Conservation (phyloP, 1,139 yeast species). For the Citeromyces siamensis region DNA sequence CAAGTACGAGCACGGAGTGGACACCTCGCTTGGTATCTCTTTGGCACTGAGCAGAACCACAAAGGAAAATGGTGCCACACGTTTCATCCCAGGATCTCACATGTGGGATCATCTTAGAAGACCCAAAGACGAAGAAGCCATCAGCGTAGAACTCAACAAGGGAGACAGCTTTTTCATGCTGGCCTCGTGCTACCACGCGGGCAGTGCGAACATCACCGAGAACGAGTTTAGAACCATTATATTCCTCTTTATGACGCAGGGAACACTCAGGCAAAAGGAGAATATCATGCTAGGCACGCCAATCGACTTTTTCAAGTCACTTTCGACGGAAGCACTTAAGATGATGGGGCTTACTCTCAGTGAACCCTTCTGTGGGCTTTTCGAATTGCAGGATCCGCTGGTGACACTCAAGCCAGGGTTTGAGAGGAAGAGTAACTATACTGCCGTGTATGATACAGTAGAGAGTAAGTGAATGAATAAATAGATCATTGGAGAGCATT, state of each 20-base stretch:
- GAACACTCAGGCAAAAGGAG: conserved; percentile 18
- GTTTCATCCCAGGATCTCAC: conserved; percentile 18
- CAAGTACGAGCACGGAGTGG: conserved; percentile 12
- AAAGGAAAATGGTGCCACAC: conserved; percentile 17
- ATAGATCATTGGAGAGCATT: no score
- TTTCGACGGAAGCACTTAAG: conserved; percentile 10
- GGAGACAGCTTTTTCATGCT: conserved; percentile 21
- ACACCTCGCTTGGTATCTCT: conserved; percentile 14
- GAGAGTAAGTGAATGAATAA: background rate
- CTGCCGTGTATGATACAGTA: background rate
- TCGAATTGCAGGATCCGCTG: conserved; percentile 12
- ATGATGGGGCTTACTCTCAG: conserved; percentile 11
- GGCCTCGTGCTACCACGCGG: conserved; percentile 19
- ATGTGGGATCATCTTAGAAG: conserved; percentile 17
- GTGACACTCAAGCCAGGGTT: conserved; percentile 9
- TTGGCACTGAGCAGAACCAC: conserved; percentile 15
- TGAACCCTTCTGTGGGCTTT: conserved; percentile 14
- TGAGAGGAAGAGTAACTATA: background rate
- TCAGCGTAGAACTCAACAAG: conserved; percentile 16
- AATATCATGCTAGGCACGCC: conserved; percentile 11
- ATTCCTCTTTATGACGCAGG: conserved; percentile 18
- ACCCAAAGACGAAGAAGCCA: conserved; percentile 15
- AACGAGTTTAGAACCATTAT: conserved; percentile 15
- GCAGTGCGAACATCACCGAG: conserved; percentile 17
- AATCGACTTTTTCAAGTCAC: conserved; percentile 13